Percentiles rank a stretch among this genome's conserved stretches.
Conservation (phyloP, 768 basidiomycete species). For the Leccinellum rugosiceps region DNA sequence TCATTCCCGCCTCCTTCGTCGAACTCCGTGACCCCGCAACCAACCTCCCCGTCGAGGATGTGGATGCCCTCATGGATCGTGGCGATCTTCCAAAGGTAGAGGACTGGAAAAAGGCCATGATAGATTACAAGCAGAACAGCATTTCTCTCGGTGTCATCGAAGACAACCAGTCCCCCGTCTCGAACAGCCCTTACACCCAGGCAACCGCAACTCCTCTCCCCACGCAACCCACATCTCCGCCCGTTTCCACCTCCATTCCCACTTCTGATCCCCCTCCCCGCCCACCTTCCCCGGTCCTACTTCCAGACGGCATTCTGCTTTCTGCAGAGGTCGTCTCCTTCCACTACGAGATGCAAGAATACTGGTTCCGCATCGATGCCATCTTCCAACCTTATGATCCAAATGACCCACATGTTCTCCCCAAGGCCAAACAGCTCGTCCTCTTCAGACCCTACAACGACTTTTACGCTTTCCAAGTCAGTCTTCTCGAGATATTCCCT, state of each 20-base stretch:
- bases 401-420: constrained; percentile 52
- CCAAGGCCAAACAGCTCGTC: constrained; percentile 73
- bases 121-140: constrained; percentile 93
- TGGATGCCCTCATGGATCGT: constrained; percentile 75
- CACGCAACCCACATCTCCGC: constrained; percentile 1
- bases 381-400: constrained; percentile 79
- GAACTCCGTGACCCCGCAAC: constrained; percentile 93
- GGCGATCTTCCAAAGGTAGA: constrained; percentile 95
- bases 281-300: constrained; percentile 42
- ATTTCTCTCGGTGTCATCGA: constrained; percentile 95
- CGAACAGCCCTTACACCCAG: constrained; percentile 41
- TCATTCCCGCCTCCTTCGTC: constrained; percentile 97
- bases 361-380: constrained; percentile 95
- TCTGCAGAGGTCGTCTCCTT: constrained; percentile 93
- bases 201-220: constrained; percentile 15
- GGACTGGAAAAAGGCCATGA: constrained; percentile 96
- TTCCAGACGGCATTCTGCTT: constrained; percentile 82
- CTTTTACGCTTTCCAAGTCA: constrained; percentile 96
- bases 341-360: constrained; percentile 93
- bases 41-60: constrained; percentile 71
- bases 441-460: constrained; percentile 96
- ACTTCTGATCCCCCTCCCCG: constrained; percentile 21
- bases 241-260: not conserved
- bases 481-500: constrained; percentile 82
- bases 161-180: constrained; percentile 41